Evolutionary conservation across 1,139 yeast species (phyloP), one percentile per base, ranked within the genome.

Genomic region (Blastobotrys niveus): DNA sequence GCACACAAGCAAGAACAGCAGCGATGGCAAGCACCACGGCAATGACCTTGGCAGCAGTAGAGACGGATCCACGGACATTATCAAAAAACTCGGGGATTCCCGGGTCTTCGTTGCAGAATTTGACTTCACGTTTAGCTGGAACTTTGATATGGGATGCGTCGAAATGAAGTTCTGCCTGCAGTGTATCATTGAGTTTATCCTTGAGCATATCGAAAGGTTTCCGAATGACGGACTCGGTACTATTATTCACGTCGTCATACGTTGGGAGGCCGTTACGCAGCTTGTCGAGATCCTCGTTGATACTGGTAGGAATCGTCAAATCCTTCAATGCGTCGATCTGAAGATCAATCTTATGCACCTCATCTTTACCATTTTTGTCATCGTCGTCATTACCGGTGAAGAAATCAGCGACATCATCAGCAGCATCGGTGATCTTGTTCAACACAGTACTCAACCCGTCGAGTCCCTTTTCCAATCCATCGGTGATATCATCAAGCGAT

Each of bases 251-350:
- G 4, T 68, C 69, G 3, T 72, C 74, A 54, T 81, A 80, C 44
- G 75, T 72, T 0, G 88, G 91, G 0, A 82, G 64, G 10, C 75
- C 65, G 1, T 45, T 44, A 20, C 58, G 65, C 31, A 84, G 59
- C 0, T 57, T 53, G 5, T 73, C 72, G 10, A 87, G 66, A 27
- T 77, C 73, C 1, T 61, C 58, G 52, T 82, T 73, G 32, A 86
- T 76, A 0, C 78, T 65, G 0, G 73, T 56, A 1, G 96, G 87
- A 5, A 91, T 82, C 12, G 74, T 60, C 43, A 91, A 62, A 49
- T 80, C 68, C 46, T 71, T 66, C 50, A 89, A 68, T 0, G 75
- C 65, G 3, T 66, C 60, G 2, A 86, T 70, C 0, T 93, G 80
- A 25, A 83, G 57, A 53, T 80, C 76, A 14, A 91, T 59, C 5